Conservation (phyloP, 1,284 basidiomycete species). For the Ganoderma multipileum region DNA sequence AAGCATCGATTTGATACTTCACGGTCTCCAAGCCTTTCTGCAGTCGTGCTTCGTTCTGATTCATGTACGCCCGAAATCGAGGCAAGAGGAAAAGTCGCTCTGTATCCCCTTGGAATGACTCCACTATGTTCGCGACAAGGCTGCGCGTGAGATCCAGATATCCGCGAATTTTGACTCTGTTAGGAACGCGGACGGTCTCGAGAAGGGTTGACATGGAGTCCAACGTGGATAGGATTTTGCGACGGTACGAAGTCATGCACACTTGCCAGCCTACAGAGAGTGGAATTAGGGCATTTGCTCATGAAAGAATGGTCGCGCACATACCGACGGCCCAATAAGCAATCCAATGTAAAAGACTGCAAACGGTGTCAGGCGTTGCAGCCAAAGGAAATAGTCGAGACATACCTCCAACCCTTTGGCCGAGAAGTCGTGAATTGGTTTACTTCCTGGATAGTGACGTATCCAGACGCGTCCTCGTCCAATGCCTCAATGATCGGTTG, state of each 20-base stretch:
- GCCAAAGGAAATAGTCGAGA: neutral
- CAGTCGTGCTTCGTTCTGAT: constrained; percentile 29
- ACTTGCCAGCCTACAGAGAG: constrained; percentile 16
- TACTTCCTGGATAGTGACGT: constrained; percentile 54
- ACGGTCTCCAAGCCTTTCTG: constrained; percentile 34
- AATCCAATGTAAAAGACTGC: constrained; percentile 51
- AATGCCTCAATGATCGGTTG: constrained; percentile 54
- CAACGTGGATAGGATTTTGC: constrained; percentile 34
- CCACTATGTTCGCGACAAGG: constrained; percentile 10
- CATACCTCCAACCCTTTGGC: constrained; percentile 40
- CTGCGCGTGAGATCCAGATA: constrained; percentile 31
- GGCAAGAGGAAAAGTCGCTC: constrained; percentile 12
- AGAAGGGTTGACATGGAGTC: constrained; percentile 31
- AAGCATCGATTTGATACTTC: constrained; percentile 36
- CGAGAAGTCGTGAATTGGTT: constrained; percentile 47
- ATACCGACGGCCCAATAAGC: constrained; percentile 54
- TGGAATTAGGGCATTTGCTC: neutral
- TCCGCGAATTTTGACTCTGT: constrained; percentile 13
- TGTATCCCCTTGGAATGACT: constrained; percentile 12
- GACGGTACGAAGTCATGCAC: constrained; percentile 22
- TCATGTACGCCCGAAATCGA: constrained; percentile 30
- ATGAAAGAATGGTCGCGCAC: neutral
- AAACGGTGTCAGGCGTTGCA: constrained; percentile 2
- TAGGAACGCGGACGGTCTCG: constrained; percentile 1
- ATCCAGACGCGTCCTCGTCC: constrained; percentile 57